Evolutionary conservation across 1,284 basidiomycete genomes (phyloP).

Genomic region (Amylostereum chailletii): DNA sequence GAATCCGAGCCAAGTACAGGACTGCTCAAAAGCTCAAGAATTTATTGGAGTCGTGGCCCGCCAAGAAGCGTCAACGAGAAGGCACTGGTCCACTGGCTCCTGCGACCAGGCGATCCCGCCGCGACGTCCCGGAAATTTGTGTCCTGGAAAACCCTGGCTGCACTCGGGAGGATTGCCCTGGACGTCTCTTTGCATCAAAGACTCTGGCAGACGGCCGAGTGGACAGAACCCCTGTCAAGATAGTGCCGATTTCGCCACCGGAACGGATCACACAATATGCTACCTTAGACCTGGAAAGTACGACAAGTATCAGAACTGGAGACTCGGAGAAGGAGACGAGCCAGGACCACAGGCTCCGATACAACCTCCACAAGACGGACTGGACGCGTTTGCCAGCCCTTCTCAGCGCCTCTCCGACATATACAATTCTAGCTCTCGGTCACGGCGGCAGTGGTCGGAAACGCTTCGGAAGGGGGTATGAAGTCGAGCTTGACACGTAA

Average conservation of each 20-base stretch:
- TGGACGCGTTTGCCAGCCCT: not conserved
- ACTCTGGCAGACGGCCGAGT: not conserved
- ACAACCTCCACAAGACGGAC: not conserved
- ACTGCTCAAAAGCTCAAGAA: too few species aligned
- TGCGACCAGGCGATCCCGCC: too few species aligned
- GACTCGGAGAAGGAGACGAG: constrained; percentile 4
- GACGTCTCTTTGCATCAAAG: constrained; percentile 3
- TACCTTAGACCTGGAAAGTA: constrained; percentile 10
- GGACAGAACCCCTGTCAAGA: constrained; percentile 10
- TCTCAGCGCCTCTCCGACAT: constrained; percentile 10
- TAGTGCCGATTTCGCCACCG: constrained; percentile 3
- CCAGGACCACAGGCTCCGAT: constrained; percentile 2
- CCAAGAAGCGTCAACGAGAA: too few species aligned
- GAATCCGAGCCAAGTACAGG: too few species aligned
- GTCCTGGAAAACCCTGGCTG: not conserved
- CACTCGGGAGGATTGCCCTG: not conserved
- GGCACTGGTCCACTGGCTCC: too few species aligned
- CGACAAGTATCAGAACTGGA: constrained; percentile 10
- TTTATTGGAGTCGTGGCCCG: too few species aligned
- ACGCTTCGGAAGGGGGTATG: too few species aligned
- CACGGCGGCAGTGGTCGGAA: too few species aligned
- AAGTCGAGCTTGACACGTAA: too few species aligned
- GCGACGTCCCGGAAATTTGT: not conserved
- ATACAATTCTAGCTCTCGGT: constrained; percentile 1
- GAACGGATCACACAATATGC: constrained; percentile 3